A percentile compares a stretch with the other conserved stretches of the same genome.
phyloP scores from a whole-genome alignment of 192 early-diverging fungal species.

The Jimgerdemannia lactiflua region DNA sequence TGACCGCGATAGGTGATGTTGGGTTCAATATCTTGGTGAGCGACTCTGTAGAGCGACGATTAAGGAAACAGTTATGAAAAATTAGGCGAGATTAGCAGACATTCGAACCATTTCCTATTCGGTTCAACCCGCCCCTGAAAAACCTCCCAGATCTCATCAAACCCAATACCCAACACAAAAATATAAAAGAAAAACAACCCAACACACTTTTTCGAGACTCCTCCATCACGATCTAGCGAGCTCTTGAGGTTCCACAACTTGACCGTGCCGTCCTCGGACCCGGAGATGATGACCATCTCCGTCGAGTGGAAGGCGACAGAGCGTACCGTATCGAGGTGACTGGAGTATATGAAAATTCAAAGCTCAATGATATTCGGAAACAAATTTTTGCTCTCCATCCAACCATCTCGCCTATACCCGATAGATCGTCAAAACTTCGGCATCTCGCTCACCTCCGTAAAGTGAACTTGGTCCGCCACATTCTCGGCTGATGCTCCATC shows the following conservation, averaged over 20 bases:
- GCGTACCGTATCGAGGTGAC: slow-evolving; percentile 69
- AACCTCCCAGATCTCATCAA: too few relatives aligned
- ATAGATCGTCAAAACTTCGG: too few relatives aligned
- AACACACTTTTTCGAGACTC: slow-evolving; percentile 28
- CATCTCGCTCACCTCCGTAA: slow-evolving; percentile 47
- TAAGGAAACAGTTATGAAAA: neutral
- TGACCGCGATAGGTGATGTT: slow-evolving; percentile 79
- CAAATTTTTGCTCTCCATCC: too few relatives aligned
- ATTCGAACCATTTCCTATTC: too few relatives aligned
- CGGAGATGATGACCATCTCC: slow-evolving; percentile 57
- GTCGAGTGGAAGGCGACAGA: slow-evolving; percentile 56
- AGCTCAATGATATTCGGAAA: too few relatives aligned
- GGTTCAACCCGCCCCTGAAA: too few relatives aligned
- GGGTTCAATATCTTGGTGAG: slow-evolving; percentile 58
- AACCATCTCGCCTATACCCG: too few relatives aligned
- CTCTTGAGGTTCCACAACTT: slow-evolving; percentile 73
- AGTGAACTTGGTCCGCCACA: slow-evolving; percentile 61
- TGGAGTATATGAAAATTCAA: neutral
- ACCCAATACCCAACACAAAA: too few relatives aligned
- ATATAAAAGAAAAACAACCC: neutral
- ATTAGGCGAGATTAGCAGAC: too few relatives aligned
- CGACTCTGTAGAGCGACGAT: neutral
- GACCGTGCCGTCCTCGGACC: slow-evolving; percentile 78
- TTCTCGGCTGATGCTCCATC: slow-evolving; percentile 30
- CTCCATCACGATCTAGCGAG: slow-evolving; percentile 19